Conservation (phyloP, 345 rosid species). For the Aquilaria yunnanensis region DNA sequence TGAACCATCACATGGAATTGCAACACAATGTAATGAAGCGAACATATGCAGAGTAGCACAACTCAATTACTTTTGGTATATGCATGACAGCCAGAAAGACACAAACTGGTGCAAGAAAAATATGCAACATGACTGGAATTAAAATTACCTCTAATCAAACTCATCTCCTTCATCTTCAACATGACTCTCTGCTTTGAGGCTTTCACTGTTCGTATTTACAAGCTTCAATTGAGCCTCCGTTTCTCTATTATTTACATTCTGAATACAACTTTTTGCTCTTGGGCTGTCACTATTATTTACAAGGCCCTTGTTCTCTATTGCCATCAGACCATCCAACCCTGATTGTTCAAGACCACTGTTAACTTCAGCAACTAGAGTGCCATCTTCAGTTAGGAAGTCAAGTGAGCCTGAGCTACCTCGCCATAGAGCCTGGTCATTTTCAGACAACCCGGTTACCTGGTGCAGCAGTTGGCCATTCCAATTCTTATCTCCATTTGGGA, state of each 20-base stretch:
- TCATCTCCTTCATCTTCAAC: slow-evolving; percentile 53
- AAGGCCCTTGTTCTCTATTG: slow-evolving; percentile 29
- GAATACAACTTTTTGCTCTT: slow-evolving; percentile 23
- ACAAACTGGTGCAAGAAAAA: neutral
- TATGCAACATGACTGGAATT: neutral
- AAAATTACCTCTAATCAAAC: slow-evolving; percentile 52
- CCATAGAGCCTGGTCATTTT: slow-evolving; percentile 24
- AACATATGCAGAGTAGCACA: too few relatives aligned
- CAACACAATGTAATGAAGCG: too few relatives aligned
- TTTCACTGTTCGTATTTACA: slow-evolving; percentile 49
- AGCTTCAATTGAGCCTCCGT: slow-evolving; percentile 44
- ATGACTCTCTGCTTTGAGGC: slow-evolving; percentile 41
- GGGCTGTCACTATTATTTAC: slow-evolving; percentile 37
- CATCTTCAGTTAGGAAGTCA: slow-evolving; percentile 21
- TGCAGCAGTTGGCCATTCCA: slow-evolving; percentile 25
- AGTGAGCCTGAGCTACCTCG: slow-evolving; percentile 37
- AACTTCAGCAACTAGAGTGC: slow-evolving; percentile 20
- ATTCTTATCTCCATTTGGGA: slow-evolving; percentile 23
- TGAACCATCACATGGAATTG: too few relatives aligned
- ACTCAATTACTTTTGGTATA: neutral
- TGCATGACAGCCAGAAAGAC: neutral
- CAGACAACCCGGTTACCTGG: slow-evolving; percentile 32
- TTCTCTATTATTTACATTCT: slow-evolving; percentile 53
- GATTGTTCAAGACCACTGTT: slow-evolving; percentile 25
- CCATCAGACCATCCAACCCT: slow-evolving; percentile 28